Evolutionary conservation across 163 green algal genomes (phyloP).

Genomic region (Scenedesmus sp.): DNA sequence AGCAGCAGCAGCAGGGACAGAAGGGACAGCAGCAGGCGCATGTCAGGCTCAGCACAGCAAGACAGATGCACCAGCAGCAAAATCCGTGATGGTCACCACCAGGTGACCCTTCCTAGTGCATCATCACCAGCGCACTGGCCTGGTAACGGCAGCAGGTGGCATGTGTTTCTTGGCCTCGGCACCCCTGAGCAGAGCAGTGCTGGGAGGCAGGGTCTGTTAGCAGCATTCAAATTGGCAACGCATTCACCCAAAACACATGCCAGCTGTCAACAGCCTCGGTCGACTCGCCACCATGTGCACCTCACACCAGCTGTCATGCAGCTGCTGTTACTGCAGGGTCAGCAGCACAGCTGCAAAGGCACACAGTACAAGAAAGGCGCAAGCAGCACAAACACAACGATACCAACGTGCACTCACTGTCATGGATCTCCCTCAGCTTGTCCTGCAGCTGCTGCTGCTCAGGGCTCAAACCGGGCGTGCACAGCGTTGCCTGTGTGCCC

Average conservation of each 20-base stretch:
- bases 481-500: background rate
- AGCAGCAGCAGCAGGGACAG: background rate
- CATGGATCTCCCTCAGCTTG: background rate
- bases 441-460: constrained; percentile 9
- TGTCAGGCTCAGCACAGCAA: too few relatives aligned
- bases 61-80: background rate
- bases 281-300: too few relatives aligned
- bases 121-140: background rate
- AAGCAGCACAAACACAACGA: background rate
- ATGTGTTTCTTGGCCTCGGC: too few relatives aligned
- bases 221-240: too few relatives aligned
- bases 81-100: background rate
- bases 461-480: background rate
- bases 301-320: too few relatives aligned
- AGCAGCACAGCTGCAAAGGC: too few relatives aligned
- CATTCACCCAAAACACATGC: too few relatives aligned
- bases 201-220: too few relatives aligned
- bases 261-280: too few relatives aligned
- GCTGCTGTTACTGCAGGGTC: background rate
- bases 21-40: background rate
- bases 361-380: background rate
- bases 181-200: too few relatives aligned
- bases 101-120: background rate
- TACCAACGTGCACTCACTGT: background rate
- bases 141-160: background rate